phyloP scores from a whole-genome alignment of 2,329 filamentous ascomycete genomes.

The Pseudomassariella vexata region DNA sequence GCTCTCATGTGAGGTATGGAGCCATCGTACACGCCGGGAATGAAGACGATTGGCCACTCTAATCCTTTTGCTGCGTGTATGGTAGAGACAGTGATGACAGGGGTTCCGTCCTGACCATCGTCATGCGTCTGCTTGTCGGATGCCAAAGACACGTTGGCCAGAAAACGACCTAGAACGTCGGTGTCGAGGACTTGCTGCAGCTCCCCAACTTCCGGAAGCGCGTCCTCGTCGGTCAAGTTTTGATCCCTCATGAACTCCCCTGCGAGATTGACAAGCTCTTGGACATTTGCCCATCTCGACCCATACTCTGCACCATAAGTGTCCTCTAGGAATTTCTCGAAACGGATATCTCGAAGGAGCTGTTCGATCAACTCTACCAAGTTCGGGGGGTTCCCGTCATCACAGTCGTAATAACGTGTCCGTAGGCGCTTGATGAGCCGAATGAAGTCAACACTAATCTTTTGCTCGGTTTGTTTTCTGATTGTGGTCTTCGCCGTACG shows the following conservation, averaged over 20 bases:
- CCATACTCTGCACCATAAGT: conserved; percentile 65
- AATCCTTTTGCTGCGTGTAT: conserved; percentile 95
- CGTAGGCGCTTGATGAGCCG: conserved; percentile 32
- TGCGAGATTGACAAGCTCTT: conserved; percentile 79
- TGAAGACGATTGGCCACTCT: conserved; percentile 94
- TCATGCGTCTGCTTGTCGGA: conserved; percentile 67
- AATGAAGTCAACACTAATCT: conserved; percentile 44
- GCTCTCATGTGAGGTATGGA: conserved; percentile 84
- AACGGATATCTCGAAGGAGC: conserved; percentile 59
- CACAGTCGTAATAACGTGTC: conserved; percentile 23
- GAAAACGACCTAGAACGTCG: conserved; percentile 63
- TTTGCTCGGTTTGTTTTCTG: conserved; percentile 44
- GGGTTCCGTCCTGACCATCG: conserved; percentile 47
- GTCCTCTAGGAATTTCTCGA: conserved; percentile 67
- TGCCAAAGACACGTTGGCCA: conserved; percentile 86
- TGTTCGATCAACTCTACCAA: conserved; percentile 46
- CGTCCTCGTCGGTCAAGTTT: conserved; percentile 42
- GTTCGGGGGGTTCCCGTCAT: conserved; percentile 23
- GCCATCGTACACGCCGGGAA: conserved; percentile 83
- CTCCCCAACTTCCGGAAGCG: conserved; percentile 63
- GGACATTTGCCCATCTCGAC: conserved; percentile 78
- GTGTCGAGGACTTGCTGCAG: conserved; percentile 63
- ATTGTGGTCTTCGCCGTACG: conserved; percentile 43
- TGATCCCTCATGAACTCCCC: conserved; percentile 57
- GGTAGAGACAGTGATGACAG: conserved; percentile 82